phyloP scores from a whole-genome alignment of 495 filamentous ascomycete species.

The Oidiodendron maius region DNA sequence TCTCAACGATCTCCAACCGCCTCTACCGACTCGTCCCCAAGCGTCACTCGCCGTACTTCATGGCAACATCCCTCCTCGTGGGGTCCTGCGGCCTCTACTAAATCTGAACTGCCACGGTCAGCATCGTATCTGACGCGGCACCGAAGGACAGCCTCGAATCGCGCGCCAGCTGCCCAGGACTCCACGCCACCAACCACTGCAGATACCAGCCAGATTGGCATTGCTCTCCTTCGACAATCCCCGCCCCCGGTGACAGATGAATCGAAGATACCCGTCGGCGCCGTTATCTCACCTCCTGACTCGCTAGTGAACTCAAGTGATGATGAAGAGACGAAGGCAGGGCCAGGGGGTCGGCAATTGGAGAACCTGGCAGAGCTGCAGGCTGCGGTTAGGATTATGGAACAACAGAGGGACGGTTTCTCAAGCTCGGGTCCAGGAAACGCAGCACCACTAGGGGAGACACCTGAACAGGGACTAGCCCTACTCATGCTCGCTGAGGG shows the following conservation, averaged over 20 bases:
- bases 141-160: constrained; percentile 28
- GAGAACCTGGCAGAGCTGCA: constrained; percentile 72
- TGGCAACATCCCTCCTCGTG: constrained; percentile 30
- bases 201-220: constrained; percentile 37
- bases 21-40: constrained; percentile 58
- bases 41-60: constrained; percentile 52
- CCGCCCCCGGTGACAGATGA: constrained; percentile 69
- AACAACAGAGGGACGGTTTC: constrained; percentile 54
- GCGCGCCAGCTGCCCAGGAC: constrained; percentile 32
- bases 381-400: constrained; percentile 74
- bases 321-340: constrained; percentile 60
- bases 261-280: constrained; percentile 64
- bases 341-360: constrained; percentile 44
- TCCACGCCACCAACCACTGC: constrained; percentile 35
- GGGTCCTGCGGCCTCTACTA: constrained; percentile 20
- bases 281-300: constrained; percentile 83
- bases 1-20: constrained; percentile 73
- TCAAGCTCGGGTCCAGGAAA: constrained; percentile 49
- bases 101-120: constrained; percentile 62
- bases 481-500: constrained; percentile 26
- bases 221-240: constrained; percentile 52
- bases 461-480: constrained; percentile 28
- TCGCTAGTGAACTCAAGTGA: constrained; percentile 74
- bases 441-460: constrained; percentile 17
- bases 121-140: constrained; percentile 66